Conservation (phyloP, 257 asterid genomes). For the Solanum etuberosum region DNA sequence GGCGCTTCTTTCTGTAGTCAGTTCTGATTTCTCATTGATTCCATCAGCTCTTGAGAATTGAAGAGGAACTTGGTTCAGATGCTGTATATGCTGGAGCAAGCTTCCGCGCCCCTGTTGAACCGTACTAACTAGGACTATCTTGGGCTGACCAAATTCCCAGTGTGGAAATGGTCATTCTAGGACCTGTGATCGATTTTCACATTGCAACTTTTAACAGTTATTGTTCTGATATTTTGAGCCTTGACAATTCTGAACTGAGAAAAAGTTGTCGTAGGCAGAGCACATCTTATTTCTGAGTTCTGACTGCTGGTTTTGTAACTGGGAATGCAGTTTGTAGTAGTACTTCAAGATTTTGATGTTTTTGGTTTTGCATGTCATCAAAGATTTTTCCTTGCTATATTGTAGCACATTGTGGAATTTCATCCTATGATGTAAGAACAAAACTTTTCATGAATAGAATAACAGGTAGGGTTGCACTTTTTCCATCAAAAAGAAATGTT, state of each 20-base stretch:
- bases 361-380: not conserved
- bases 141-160: not conserved
- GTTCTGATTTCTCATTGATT: not conserved
- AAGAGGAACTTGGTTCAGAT: constrained; percentile 90
- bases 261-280: not conserved
- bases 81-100: constrained; percentile 89
- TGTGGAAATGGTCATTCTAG: not conserved
- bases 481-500: too few relatives aligned
- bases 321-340: not conserved
- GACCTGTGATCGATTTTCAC: not conserved
- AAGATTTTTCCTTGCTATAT: not conserved
- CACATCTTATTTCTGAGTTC: not conserved
- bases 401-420: not conserved
- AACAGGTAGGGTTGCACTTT: too few relatives aligned
- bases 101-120: constrained; percentile 82
- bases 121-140: constrained; percentile 28
- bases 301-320: not conserved
- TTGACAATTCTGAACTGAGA: not conserved
- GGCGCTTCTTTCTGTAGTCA: not conserved
- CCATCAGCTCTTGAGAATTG: constrained; percentile 78
- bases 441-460: too few relatives aligned
- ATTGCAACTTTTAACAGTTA: not conserved
- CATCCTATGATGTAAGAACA: too few relatives aligned
- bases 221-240: not conserved
- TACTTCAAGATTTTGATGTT: not conserved